These are phyloP conservation scores for Xerocomus amazonicus DNA, from an alignment of 1,284 basidiomycete species.

Conservation along the genomic window DNA sequence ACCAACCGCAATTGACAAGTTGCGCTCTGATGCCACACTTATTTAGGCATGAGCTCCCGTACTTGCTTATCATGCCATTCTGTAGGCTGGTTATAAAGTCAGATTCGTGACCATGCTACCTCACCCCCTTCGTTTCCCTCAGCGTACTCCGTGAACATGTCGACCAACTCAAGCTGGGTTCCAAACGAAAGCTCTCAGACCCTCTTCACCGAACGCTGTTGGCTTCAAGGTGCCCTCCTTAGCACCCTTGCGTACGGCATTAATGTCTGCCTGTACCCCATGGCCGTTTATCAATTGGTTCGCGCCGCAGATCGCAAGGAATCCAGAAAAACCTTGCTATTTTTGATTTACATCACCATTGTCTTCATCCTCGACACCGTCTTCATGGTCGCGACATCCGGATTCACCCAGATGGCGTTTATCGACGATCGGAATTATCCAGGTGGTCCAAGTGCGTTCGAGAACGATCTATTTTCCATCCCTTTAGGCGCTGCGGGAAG, in stretches of 20 bases:
- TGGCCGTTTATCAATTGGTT: slow-evolving; percentile 13
- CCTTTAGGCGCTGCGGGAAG: slow-evolving; percentile 13
- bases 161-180: slow-evolving; percentile 17
- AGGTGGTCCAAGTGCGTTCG: slow-evolving; percentile 24
- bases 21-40: too few species aligned
- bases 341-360: slow-evolving; percentile 19
- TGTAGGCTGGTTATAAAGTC: too few species aligned
- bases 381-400: slow-evolving; percentile 14
- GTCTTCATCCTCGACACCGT: slow-evolving; percentile 27
- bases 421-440: slow-evolving; percentile 33
- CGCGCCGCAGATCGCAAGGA: slow-evolving; percentile 1
- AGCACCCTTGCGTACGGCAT: slow-evolving; percentile 14
- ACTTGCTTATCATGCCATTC: too few species aligned
- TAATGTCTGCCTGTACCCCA: slow-evolving; percentile 6
- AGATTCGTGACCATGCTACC: too few species aligned
- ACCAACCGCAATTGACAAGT: too few species aligned
- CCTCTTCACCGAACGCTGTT: slow-evolving; percentile 15
- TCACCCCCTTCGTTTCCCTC: too few species aligned
- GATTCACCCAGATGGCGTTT: slow-evolving; percentile 30
- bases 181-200: slow-evolving; percentile 11
- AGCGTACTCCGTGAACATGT: slow-evolving; percentile 2
- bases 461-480: slow-evolving; percentile 13
- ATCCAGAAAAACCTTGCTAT: slow-evolving; percentile 2
- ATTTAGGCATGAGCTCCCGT: too few species aligned
- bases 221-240: slow-evolving; percentile 17